Evolutionary conservation across 2,329 filamentous ascomycete genomes (phyloP).

Genomic region (Colletotrichum australisinense): DNA sequence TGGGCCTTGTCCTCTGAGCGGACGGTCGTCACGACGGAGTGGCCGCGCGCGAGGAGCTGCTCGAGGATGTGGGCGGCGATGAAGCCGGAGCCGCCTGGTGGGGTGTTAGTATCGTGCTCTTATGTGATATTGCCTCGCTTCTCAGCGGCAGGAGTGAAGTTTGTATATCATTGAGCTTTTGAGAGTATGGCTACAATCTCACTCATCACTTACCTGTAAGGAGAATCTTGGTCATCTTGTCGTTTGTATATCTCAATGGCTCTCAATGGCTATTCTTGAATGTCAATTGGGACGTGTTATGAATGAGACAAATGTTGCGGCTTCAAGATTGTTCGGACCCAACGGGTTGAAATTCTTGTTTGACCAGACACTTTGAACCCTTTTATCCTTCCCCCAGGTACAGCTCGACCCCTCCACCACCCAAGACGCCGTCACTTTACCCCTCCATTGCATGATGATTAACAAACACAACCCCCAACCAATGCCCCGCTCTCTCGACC

Average conservation of each 20-base stretch:
- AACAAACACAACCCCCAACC: neutral
- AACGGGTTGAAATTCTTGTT: neutral
- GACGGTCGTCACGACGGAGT: constrained; percentile 67
- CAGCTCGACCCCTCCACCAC: neutral
- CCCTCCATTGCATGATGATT: constrained; percentile 31
- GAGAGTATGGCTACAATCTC: neutral
- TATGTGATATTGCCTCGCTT: neutral
- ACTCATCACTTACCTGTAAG: constrained; percentile 56
- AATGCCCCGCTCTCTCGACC: constrained; percentile 17
- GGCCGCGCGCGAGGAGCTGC: constrained; percentile 61
- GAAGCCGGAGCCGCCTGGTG: constrained; percentile 62
- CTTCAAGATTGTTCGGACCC: neutral
- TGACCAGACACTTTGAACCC: neutral
- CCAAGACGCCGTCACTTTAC: constrained; percentile 20
- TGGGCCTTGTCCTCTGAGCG: constrained; percentile 65
- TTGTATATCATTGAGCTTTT: neutral
- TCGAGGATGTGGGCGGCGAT: constrained; percentile 67
- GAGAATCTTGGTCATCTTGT: constrained; percentile 58
- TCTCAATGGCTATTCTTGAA: neutral
- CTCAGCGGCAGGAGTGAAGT: neutral
- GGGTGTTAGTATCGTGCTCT: neutral
- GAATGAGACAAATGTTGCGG: neutral
- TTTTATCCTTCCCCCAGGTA: neutral
- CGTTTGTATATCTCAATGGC: neutral
- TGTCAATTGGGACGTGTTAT: neutral